Percentiles rank a stretch among this genome's conserved stretches.
These are phyloP conservation scores for Leccinum uliginosum DNA, from an alignment of 768 basidiomycete species.

Conservation along the genomic window DNA sequence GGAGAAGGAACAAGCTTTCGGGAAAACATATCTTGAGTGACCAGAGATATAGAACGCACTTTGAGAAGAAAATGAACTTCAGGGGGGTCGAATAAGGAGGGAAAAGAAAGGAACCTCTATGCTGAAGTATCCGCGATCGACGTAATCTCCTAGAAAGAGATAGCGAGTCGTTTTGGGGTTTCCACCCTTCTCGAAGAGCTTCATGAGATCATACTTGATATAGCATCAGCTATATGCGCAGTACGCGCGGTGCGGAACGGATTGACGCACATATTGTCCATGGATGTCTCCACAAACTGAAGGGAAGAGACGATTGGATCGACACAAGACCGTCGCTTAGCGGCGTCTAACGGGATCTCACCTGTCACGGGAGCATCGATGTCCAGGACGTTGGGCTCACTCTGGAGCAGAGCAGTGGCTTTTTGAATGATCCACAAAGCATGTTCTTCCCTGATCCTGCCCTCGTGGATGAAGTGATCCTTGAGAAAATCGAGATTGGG, in stretches of 20 bases:
- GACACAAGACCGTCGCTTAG: constrained; percentile 19
- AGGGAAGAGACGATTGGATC: constrained; percentile 2
- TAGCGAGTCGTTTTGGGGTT: constrained; percentile 72
- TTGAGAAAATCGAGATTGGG: constrained; percentile 71
- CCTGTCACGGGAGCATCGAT: constrained; percentile 74
- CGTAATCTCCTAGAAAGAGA: constrained; percentile 72
- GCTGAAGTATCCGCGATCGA: constrained; percentile 73
- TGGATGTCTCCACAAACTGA: constrained; percentile 19
- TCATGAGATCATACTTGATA: constrained; percentile 70
- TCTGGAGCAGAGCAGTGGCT: constrained; percentile 49
- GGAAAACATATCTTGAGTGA: constrained; percentile 62
- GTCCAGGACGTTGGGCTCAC: constrained; percentile 62
- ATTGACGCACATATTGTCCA: constrained; percentile 26
- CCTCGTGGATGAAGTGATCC: constrained; percentile 74
- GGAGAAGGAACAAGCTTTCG: constrained; percentile 53
- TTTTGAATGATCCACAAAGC: constrained; percentile 64
- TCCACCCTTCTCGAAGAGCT: constrained; percentile 73
- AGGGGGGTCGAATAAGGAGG: neutral
- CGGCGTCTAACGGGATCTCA: constrained; percentile 26
- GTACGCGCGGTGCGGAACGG: neutral
- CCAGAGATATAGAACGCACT: constrained; percentile 61
- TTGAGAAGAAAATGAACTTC: constrained; percentile 9
- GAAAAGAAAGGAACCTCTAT: constrained; percentile 49
- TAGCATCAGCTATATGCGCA: constrained; percentile 5
- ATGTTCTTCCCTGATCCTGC: constrained; percentile 60